These are phyloP conservation scores for Sporothrix variecibatus DNA, from an alignment of 2,329 filamentous ascomycete species.

Conservation along the genomic window DNA sequence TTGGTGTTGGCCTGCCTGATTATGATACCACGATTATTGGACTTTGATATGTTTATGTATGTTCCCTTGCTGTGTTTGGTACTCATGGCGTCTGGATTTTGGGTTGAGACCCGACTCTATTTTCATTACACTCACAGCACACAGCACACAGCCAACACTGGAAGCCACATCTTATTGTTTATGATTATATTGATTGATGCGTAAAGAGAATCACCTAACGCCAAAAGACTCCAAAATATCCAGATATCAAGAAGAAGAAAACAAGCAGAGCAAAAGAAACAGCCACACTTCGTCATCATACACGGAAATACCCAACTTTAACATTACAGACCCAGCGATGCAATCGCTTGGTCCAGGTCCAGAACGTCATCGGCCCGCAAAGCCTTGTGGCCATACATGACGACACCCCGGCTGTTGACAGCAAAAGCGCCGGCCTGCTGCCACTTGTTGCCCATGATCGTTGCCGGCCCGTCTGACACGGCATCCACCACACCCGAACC, in stretches of 20 bases:
- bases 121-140: not conserved
- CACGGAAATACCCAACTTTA: not conserved
- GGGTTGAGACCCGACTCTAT: not conserved
- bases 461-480: constrained; percentile 43
- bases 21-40: not conserved
- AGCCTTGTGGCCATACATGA: constrained; percentile 55
- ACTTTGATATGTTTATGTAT: not conserved
- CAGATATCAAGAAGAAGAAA: constrained; percentile 1
- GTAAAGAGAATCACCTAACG: not conserved
- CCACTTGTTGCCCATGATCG: constrained; percentile 58
- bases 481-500: constrained; percentile 30
- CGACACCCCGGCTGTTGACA: constrained; percentile 51
- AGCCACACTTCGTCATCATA: not conserved
- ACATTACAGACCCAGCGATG: constrained; percentile 39
- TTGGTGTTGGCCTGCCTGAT: not conserved
- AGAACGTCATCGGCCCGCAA: constrained; percentile 52
- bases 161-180: not conserved
- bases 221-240: not conserved
- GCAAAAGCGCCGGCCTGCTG: constrained; percentile 56
- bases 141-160: not conserved
- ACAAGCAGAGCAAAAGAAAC: not conserved
- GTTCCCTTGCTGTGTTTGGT: not conserved
- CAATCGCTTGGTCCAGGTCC: constrained; percentile 53
- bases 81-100: not conserved
- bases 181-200: not conserved